Evolutionary conservation across 2,329 filamentous ascomycete species (phyloP), one percentile per base, ranked within the genome.

Genomic region (Aspergillus sp.): DNA sequence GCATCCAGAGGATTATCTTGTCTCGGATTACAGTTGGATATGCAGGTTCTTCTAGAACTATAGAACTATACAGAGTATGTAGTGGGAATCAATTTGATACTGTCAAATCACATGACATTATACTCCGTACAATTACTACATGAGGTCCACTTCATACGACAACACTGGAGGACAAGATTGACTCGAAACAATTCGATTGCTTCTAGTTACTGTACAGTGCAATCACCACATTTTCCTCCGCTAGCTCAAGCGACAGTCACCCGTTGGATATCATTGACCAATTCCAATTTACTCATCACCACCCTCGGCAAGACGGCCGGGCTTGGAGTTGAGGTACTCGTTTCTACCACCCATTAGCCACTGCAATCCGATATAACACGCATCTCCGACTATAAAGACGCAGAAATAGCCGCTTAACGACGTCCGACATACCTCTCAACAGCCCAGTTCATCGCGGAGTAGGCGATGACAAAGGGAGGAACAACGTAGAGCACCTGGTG

Each of bases 401-500:
- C 23, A 36, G 13, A 16, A 4, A 40, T 40, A 2, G 13, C 31
- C 11, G 29, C 4, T 14, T 13, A 6, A 25, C 11, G 23, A 19
- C 21, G 29, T 14, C 9, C 6, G 32, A 43, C 86, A 65, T 83
- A 97, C 94, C 86, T 85, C 78, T 96, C 87, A 68, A 84, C 87
- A 62, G 94, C 93, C 94, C 94, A 99, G 71, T 88, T 78, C 87
- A 97, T 89, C 62, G 85, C 71, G 71, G 86, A 85, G 80, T 97
- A 99, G 62, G 83, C 91, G 63, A 81, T 74, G 59, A 94, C 66
- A 64, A 96, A 78, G 36, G 92, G 88, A 55, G 94, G 89, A 21
- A 87, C 82, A 76, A 92, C 86, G 83, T 92, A 99, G 64, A 97
- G 85, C 64, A 96, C 85, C 81, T 97, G 94, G 64, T 82, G 76